Base-by-base conservation (phyloP, 2,329 filamentous ascomycete species). In the Ophiostoma ulmi region DNA sequence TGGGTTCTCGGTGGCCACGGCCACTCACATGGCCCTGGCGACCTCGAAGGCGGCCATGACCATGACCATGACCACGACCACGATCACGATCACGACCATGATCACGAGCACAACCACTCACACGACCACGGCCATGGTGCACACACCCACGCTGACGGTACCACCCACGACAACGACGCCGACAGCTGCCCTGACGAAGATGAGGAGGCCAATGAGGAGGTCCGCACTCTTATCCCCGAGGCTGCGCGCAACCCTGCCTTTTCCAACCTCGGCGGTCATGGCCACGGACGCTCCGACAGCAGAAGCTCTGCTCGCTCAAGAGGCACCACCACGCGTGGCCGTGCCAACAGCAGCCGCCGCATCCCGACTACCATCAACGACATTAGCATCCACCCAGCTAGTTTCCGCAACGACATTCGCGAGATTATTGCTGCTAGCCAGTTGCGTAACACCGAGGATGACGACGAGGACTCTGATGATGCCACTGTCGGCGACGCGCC, bases 1-100 rank as follows among this genome's bases (percentile, higher is more conserved):
- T 86, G 94, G 71, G 88, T 99, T 41, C 92, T 99, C 76, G 95
- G 97, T 75, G 94, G 97, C 71, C 94, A 98, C 78, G 92, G 92
- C 3, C 94, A 98, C 78, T 88, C 88, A 17, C 92, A 95, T 78
- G 90, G 89, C 5, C 82, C 81, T 67, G 85, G 81, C 17, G 84
- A 72, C 11, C 84, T 17, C 83, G 83, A 73, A 20, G 36, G 39
- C 31, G 71, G 69, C 61, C 69, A 72, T 68, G 80, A 78, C 6
- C 80, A 84, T 70, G 81, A 80, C 6, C 80, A 83, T 65, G 79
- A 74, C 3, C 83, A 85, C 71, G 78, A 75, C 1, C 81, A 86
- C 74, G 74, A 77, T 41, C 76, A 74, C 44, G 77, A 76, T 44
- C 78, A 83, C 72, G 76, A 71, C 44, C 77, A 78, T 70, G 74